Evolutionary conservation across 306 rosid genomes (phyloP).

Genomic region (Mimosa pudica): DNA sequence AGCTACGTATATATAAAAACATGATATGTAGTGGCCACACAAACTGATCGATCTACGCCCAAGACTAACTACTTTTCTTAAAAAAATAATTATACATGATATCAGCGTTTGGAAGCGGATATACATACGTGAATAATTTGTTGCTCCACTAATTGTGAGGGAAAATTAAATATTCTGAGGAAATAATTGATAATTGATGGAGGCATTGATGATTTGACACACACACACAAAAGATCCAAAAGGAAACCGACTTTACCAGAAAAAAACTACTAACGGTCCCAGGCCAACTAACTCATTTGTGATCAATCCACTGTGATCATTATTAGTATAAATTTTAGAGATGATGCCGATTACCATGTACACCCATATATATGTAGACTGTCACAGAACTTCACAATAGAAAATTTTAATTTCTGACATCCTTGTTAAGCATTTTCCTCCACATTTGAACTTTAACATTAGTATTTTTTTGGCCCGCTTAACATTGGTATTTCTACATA

Average conservation of each 20-base stretch:
- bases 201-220: conserved; percentile 1
- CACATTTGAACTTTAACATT: neutral
- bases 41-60: neutral
- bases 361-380: neutral
- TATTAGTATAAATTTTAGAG: neutral
- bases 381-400: neutral
- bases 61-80: conserved; percentile 12
- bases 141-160: conserved; percentile 40
- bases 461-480: neutral
- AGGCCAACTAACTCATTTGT: conserved; percentile 42
- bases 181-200: conserved; percentile 41
- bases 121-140: neutral
- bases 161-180: conserved; percentile 31
- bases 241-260: conserved; percentile 56
- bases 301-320: conserved; percentile 24
- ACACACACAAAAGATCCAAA: neutral
- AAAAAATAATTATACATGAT: conserved; percentile 3
- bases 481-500: neutral
- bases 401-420: neutral
- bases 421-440: neutral
- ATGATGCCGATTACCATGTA: neutral
- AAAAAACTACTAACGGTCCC: conserved; percentile 68
- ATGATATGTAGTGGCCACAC: conserved; percentile 4
- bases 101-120: conserved; percentile 13
- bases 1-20: conserved; percentile 31